Base-by-base conservation (phyloP, 2,329 filamentous ascomycete genomes). In the Gnomoniopsis sp. region DNA sequence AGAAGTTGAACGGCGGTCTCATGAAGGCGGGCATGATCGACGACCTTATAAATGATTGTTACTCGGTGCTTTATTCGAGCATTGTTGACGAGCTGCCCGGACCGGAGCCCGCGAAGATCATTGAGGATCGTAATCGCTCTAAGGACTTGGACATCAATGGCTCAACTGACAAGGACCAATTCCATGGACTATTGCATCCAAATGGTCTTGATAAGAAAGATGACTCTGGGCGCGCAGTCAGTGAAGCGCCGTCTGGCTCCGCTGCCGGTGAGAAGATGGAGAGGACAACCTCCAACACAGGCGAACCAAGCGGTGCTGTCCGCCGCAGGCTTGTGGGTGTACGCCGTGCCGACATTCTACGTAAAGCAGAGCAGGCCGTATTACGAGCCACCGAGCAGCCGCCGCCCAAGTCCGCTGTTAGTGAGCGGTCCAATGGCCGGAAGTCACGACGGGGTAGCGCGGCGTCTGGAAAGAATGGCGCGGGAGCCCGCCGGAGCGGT, bases 21-120 rank as follows among this genome's bases (percentile, higher is more conserved):
- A 95, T 96, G 83, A 97, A 96, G 72, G 84, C 88, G 0, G 84
- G 86, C 0, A 81, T 88, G 11, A 93, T 98, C 48, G 95, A 99
- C 67, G 95, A 99, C 68, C 81, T 98, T n/a, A 89, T 97, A 64
- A 89, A 88, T 22, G 95, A 99, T 72, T 87, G 90, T 51, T 99
- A 96, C 72, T 89, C 90, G 1, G 81, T 86, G 51, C 78, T 96
- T 17, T 95, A 91, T 69, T 79, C 82, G 19, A 83, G 88, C 33
- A 76, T 92, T 51, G 85, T 85, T 2, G 82, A 82, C 46, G 79
- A 77, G 3, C 74, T 91, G 2, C 81, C 83, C 0, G 77, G 78
- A 30, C 70, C 72, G n/a, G 74, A 80, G 49, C 75, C 81, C 22
- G 72, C 78, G 60, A 70, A 73, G 59, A 72, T 78, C 57, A 77